Evolutionary conservation across 192 early-diverging fungal genomes (phyloP).

Genomic region (Chytriomyces sp.): DNA sequence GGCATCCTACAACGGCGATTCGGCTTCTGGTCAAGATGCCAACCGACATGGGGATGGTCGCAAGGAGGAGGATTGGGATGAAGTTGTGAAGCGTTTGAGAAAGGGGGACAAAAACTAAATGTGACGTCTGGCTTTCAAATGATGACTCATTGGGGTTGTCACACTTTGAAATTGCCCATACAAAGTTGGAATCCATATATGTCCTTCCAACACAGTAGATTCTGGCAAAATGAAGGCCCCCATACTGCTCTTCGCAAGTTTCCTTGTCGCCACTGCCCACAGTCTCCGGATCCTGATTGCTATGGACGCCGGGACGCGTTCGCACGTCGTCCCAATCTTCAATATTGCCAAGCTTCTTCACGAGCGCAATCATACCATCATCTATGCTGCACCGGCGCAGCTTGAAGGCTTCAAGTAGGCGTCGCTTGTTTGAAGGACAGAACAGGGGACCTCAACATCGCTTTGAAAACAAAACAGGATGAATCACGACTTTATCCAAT

Average conservation of each 20-base stretch:
- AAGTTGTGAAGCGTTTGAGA: conserved; percentile 14
- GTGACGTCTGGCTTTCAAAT: too few relatives aligned
- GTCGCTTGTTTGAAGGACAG: not conserved
- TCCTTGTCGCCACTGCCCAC: not conserved
- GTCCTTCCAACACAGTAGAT: too few relatives aligned
- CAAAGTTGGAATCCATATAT: too few relatives aligned
- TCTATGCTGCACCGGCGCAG: not conserved
- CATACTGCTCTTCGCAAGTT: too few relatives aligned
- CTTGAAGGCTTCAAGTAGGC: not conserved
- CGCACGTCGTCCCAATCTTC: conserved; percentile 12
- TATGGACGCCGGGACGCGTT: not conserved
- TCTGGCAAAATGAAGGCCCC: too few relatives aligned
- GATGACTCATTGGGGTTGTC: too few relatives aligned
- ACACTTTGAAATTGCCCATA: too few relatives aligned
- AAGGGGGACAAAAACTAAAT: not conserved
- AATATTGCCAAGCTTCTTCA: not conserved
- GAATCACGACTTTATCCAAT: not conserved
- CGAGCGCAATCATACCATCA: not conserved
- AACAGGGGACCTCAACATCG: not conserved
- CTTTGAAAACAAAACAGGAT: not conserved
- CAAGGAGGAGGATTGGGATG: conserved; percentile 22
- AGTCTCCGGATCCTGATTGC: conserved; percentile 3
- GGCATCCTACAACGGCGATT: not conserved
- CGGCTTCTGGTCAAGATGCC: not conserved
- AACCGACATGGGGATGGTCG: not conserved